These are phyloP conservation scores for Fraxinus cuspidata DNA, from an alignment of 257 asterid species.

Conservation along the genomic window DNA sequence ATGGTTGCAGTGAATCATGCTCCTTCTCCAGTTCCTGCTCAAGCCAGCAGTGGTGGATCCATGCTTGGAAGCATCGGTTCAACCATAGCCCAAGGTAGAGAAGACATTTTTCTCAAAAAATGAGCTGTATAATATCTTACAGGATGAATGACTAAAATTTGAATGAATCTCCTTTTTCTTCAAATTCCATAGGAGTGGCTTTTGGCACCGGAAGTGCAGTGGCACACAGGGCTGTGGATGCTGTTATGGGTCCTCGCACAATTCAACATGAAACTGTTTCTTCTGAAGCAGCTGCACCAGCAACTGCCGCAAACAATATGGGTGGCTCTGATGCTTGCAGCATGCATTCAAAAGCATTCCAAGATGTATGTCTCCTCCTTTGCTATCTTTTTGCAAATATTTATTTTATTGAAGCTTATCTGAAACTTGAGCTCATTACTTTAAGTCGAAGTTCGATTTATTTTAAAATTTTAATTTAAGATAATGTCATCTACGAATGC, in stretches of 20 bases:
- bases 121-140: background rate
- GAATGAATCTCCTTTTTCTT: background rate
- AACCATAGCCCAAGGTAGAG: conserved; percentile 67
- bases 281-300: conserved; percentile 45
- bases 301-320: conserved; percentile 35
- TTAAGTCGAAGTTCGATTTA: background rate
- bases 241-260: conserved; percentile 77
- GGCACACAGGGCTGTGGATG: conserved; percentile 80
- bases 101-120: background rate
- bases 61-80: conserved; percentile 59
- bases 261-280: conserved; percentile 68
- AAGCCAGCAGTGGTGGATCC: conserved; percentile 59
- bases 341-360: conserved; percentile 68
- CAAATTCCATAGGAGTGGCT: conserved; percentile 50
- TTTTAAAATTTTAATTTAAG: background rate
- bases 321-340: conserved; percentile 60
- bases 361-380: conserved; percentile 52
- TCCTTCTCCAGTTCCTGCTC: conserved; percentile 78
- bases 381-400: background rate
- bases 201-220: conserved; percentile 73
- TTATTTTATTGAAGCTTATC: background rate
- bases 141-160: background rate
- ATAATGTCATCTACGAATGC: background rate
- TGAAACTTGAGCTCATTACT: background rate
- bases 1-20: conserved; percentile 52